Base-by-base conservation (phyloP, 371 early-diverging fungal genomes). In the Mucor sp. region DNA sequence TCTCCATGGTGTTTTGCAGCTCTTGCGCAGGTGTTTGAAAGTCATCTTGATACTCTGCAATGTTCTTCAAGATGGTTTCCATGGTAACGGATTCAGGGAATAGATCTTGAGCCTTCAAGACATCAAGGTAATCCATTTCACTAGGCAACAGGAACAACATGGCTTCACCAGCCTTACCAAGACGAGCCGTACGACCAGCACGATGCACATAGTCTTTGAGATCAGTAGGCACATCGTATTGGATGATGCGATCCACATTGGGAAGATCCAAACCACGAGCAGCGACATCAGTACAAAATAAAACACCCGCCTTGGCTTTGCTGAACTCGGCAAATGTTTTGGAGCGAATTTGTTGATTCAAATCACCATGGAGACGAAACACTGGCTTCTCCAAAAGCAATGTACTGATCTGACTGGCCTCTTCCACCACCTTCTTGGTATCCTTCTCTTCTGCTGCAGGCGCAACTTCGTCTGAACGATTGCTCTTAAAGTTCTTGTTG, bases 221-320 rank as follows among this genome's bases (percentile, higher is more conserved):
- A 77, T 94, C 96, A 21, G 91, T 83, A 7, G 99, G 99, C n/a
- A 96, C 90, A 79, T 99, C 99, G 69, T 93, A 99, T 78, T 99
- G 99, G 43, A 99, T 84, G 68, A 99, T 95, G 53, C 87, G 85
- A 30, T 93, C 88, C 27, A 99, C 94, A 70, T 95, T 88, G 23
- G 98, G 94, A 67, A 99, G 79, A 88, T 99, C 99, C 43, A 99
- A 82, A 60, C 99, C 99, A 78, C 99, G 92, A 8, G 99, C 97
- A 11, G 97, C 98, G 9, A 99, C 96, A 81, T 99, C 99, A 0
- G 99, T 99, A 74, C 96, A 95, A 67, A 99, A 84, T 30, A 99
- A 77, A 37, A 99, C 85, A 19, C 87, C 88, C n/a, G 84, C 69
- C 11, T 86, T 74, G 0, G 84, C 69, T 60, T 85, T 80, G 43